Percentiles rank a stretch among this genome's conserved stretches.
These are phyloP conservation scores for Eutypa lata DNA, from an alignment of 2,329 filamentous ascomycete species.

Conservation along the genomic window DNA sequence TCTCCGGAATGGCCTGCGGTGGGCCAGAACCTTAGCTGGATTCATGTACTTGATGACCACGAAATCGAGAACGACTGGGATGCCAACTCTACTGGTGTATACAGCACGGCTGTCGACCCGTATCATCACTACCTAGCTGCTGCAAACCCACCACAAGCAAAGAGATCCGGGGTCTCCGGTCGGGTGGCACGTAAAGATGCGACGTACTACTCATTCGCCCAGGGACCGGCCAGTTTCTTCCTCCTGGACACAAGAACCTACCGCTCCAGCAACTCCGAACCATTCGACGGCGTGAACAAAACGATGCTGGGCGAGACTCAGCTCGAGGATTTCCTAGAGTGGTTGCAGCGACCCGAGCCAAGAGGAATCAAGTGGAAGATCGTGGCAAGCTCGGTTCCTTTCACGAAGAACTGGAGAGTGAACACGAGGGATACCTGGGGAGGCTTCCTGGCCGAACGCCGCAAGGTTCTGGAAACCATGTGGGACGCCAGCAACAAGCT, in stretches of 20 bases:
- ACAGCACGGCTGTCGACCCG: conserved; percentile 74
- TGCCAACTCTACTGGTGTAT: conserved; percentile 75
- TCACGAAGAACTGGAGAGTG: conserved; percentile 96
- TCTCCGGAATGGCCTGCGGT: conserved; percentile 85
- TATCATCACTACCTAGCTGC: conserved; percentile 83
- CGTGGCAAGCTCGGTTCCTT: conserved; percentile 83
- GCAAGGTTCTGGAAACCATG: conserved; percentile 79
- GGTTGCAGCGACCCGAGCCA: conserved; percentile 69
- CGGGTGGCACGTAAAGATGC: conserved; percentile 44
- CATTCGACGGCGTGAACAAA: conserved; percentile 63
- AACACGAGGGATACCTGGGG: conserved; percentile 91
- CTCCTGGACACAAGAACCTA: conserved; percentile 90
- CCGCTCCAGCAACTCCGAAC: conserved; percentile 63
- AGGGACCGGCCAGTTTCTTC: conserved; percentile 92
- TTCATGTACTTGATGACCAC: conserved; percentile 94
- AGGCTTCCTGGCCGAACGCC: conserved; percentile 80
- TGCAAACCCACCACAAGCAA: conserved; percentile 73
- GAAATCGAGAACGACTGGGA: conserved; percentile 96
- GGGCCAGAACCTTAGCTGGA: conserved; percentile 84
- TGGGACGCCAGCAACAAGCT: conserved; percentile 73
- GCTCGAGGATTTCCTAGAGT: conserved; percentile 74
- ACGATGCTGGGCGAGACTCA: conserved; percentile 85
- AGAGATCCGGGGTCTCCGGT: conserved; percentile 41
- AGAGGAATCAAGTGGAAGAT: conserved; percentile 89
- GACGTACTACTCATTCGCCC: conserved; percentile 85